These are phyloP conservation scores for Podila minutissima DNA, from an alignment of 192 early-diverging fungal genomes.

Conservation along the genomic window DNA sequence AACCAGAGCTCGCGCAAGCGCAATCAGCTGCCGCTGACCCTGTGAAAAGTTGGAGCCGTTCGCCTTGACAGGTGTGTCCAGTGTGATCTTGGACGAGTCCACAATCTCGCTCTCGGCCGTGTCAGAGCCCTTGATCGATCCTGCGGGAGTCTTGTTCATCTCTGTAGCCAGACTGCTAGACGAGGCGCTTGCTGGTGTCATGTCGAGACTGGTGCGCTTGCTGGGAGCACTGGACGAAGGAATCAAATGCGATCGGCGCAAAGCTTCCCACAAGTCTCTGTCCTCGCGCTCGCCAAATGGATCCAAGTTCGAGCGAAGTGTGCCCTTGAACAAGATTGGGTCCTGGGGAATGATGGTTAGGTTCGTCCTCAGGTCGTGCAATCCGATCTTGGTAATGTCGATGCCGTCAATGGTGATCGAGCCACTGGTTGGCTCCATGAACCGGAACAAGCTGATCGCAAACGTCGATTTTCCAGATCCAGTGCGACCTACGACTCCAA, in stretches of 20 bases:
- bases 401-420: conserved; percentile 62
- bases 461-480: conserved; percentile 73
- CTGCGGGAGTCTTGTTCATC: conserved; percentile 4
- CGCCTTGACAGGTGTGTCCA: conserved; percentile 81
- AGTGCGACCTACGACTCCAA: conserved; percentile 73
- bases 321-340: conserved; percentile 78
- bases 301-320: conserved; percentile 83
- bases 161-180: background rate
- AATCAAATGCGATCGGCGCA: conserved; percentile 78
- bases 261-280: conserved; percentile 75
- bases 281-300: conserved; percentile 85
- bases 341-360: conserved; percentile 81
- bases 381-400: conserved; percentile 64
- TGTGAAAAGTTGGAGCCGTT: conserved; percentile 79
- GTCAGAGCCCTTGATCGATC: conserved; percentile 12
- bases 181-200: background rate
- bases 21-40: conserved; percentile 79
- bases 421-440: conserved; percentile 61
- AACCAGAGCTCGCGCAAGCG: conserved; percentile 76
- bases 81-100: conserved; percentile 43
- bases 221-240: conserved; percentile 46
- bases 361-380: conserved; percentile 58
- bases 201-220: background rate
- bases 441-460: conserved; percentile 64
- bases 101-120: conserved; percentile 12